Evolutionary conservation across 2,329 filamentous ascomycete species (phyloP), one percentile per base, ranked within the genome.

Genomic region (Fusarium virguliforme): DNA sequence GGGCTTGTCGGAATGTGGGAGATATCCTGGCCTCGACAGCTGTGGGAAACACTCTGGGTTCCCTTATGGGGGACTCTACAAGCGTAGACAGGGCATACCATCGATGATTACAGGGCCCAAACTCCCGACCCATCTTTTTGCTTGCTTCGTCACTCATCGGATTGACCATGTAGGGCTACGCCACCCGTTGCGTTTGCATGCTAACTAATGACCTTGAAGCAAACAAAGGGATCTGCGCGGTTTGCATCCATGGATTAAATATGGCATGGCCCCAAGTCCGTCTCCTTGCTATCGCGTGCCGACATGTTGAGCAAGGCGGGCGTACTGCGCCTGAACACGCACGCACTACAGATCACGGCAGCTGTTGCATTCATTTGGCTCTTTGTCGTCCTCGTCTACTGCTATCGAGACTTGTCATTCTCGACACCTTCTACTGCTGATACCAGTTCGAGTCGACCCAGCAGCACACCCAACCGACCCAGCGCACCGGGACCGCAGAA

Each of bases 311-410:
- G 35, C 38, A 41, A 62, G 13, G 62, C 38, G 15, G 30, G 32
- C 9, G 10, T 53, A 6, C 5, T 71, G 34, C 67, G 67, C 35
- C 22, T 65, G 8, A 64, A 55, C 32, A 37, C 70, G 22, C 64
- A 22, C 22, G 50, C 64, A 2, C 34, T 66, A n/a, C 71, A 68
- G 24, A 60, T 71, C 41, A 62, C 51, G 2, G 61, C 60, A 13
- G 50, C 57, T 4, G 48, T 67, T 8, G 56, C 58, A 8, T 64
- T 65, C 8, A 43, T 71, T 24, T 73, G 71, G 71, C 32, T 73
- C 15, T 62, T 73, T 30, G 22, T 54, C 4, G 26, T 54, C 1
- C 46, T 61, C 8, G 46, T 51, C 15, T 67, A 71, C 13, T 57
- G 54, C 8, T 69, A 62, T 10, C 41, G 50, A 24, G 50, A 71